Base-by-base conservation (phyloP, 2,329 filamentous ascomycete genomes). In the Aspergillus calidoustus region DNA sequence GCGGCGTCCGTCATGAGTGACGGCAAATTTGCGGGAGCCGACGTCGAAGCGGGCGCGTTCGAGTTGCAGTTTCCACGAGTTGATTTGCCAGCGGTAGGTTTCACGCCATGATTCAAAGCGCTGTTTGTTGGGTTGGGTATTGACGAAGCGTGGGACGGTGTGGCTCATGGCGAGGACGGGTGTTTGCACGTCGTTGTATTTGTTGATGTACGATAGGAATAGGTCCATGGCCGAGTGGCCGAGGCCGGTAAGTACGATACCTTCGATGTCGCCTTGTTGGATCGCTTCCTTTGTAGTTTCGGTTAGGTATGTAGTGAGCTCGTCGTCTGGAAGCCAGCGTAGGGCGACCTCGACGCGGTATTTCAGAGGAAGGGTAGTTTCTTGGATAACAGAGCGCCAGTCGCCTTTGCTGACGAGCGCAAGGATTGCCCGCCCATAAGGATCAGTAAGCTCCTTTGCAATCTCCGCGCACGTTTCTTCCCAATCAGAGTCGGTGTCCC, bases 331-430 rank as follows among this genome's bases (percentile, higher is more conserved):
- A 34, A 83, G 74, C 76, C 81, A 81, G 54, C 80, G 77, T n/a
- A 89, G 72, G 31, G 86, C 87, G 8, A 89, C 81, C 46, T 85
- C 85, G n/a, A 89, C 78, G 9, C 87, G 84, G 66, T 89, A 86
- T 56, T 79, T 81, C 3, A 89, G 79, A 2, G 86, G 84, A 4
- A 89, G 79, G 44, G 86, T 84, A 5, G 79, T 79, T 69, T 87
- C 85, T 19, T 83, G 75, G 54, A 87, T 82, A 3, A 89, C 86
- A 22, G 82, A 81, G 11, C 79, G 77, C 87, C 87, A 89, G 65
- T 87, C 81, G 1, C 84, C 85, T 41, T 82, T 84, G 63, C 84
- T 83, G 53, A 89, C 84, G 63, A 86, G 83, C 3, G 84, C 82
- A 3, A 89, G 79, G 38, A 89, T 83, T 1, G 85, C 86, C 66